Evolutionary conservation across 1,139 yeast genomes (phyloP), one percentile per base, ranked within the genome.

Genomic region (Groenewaldozyma auringiensis): DNA sequence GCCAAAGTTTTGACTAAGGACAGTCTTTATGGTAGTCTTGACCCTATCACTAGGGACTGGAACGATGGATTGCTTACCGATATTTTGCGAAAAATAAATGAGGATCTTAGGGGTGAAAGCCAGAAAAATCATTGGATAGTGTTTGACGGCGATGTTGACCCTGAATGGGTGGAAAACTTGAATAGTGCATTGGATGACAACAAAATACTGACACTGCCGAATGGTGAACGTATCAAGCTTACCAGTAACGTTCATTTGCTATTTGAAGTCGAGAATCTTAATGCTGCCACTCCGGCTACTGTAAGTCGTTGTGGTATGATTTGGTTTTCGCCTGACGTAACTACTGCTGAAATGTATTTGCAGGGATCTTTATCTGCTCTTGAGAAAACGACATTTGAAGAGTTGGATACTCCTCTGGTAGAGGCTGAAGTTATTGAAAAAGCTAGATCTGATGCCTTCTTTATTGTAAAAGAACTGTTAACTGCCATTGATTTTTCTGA

Each of bases 131-230:
- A 79, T 17, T 88, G 96, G 95, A 75, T 92, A 50, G 74, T 89
- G 0, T 85, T 92, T 61, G 96, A 89, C 64, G 95, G 97, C 40
- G 96, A 87, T 55, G 78, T 92, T 37, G 97, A 92, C 60, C 97
- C 98, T 0, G 80, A 78, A 44, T 92, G 96, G 95, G 88, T 88
- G 1, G 98, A 92, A 57, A 84, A 84, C 50, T 68, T 92, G 53
- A 92, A 92, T 63, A 83, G 95, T 68, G 94, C 88, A 11, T 70
- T 92, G 29, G 98, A 92, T 64, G 97, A 92, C 56, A 92, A 88
- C 61, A 79, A 76, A 53, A 57, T 84, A 1, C 66, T 89, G 43
- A 88, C 97, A 0, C 69, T 92, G 16, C 94, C 97, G 0, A 88
- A 81, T 59, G 97, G 97, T 38, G 97, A 92, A 59, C 74, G 96